These are phyloP conservation scores for Aspergillus leporis DNA, from an alignment of 495 filamentous ascomycete species.

Conservation along the genomic window DNA sequence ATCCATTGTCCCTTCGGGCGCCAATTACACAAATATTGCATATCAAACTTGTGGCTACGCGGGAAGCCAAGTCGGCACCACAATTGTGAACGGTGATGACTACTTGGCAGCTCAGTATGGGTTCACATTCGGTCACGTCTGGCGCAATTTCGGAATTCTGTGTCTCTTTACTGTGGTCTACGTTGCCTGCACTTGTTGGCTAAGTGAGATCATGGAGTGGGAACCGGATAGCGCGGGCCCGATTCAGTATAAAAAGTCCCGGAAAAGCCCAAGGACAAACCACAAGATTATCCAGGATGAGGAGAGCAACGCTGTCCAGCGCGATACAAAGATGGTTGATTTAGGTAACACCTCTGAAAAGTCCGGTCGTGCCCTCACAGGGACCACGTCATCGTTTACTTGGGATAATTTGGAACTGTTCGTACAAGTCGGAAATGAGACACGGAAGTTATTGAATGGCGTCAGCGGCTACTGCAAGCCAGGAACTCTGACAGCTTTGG, in stretches of 20 bases:
- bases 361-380: constrained; percentile 37
- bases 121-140: constrained; percentile 58
- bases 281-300: constrained; percentile 45
- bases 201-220: constrained; percentile 57
- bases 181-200: constrained; percentile 51
- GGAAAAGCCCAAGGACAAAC: constrained; percentile 52
- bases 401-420: constrained; percentile 58
- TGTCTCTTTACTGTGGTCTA: constrained; percentile 61
- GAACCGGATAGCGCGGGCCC: constrained; percentile 66
- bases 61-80: constrained; percentile 50
- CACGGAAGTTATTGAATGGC: constrained; percentile 64
- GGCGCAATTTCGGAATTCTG: constrained; percentile 67
- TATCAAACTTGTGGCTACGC: constrained; percentile 61
- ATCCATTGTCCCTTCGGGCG: constrained; percentile 58
- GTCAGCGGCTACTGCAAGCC: constrained; percentile 78
- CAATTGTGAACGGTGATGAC: constrained; percentile 49
- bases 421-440: constrained; percentile 67
- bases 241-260: constrained; percentile 49
- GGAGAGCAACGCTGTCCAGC: constrained; percentile 37
- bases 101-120: constrained; percentile 54
- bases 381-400: constrained; percentile 49
- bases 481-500: constrained; percentile 75
- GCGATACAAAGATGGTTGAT: constrained; percentile 21
- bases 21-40: constrained; percentile 48
- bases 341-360: constrained; percentile 14